Base-by-base conservation (phyloP, 1,284 basidiomycete genomes). In the Bjerkandera adusta region DNA sequence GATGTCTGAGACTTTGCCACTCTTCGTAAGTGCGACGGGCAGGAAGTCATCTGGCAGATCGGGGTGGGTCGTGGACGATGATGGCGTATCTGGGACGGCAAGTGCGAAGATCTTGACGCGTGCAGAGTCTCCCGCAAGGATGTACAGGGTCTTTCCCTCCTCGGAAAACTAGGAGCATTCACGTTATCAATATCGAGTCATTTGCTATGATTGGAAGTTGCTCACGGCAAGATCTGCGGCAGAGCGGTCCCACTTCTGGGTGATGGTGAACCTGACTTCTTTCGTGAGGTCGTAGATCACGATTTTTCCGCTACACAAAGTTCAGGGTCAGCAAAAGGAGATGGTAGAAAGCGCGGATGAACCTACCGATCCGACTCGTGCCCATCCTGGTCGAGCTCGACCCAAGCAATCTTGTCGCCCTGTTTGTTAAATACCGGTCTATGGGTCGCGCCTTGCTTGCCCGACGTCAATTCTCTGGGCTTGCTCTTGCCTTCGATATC, bases 351-450 rank as follows among this genome's bases (percentile, higher is more conserved):
- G 11, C 18, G 24, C 22, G 4, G 21, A 41, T 6, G 20, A 10
- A 54, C 63, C 25, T 52, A 81, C 85, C 83, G 77, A 61, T 89
- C 89, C 42, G 85, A 77, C 66, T 97, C 93, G 58, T 94, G 88
- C 1, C 92, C 93, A 59, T 97, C 92, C 60, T 87, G 64, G 38
- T 84, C 82, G 53, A 93, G 77, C 65, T 97, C 86, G 32, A 90
- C 68, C 93, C 93, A 97, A 0, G 88, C 91, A 1, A 82, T 79
- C 65, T 87, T 89, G 45, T 75, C 76, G 0, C 85, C 89, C 30
- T 79, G 68, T 2, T 70, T 68, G 53, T 74, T 88, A 61, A 94
- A 83, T 2, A 79, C 75, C 0, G 91, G 83, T 27, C 67, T 73
- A 56, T 79, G 81, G 4, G 83, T 86, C 2, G 92, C 92, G 22